Evolutionary conservation across 805 yeast genomes (phyloP).

Genomic region (Candida chauliodis): DNA sequence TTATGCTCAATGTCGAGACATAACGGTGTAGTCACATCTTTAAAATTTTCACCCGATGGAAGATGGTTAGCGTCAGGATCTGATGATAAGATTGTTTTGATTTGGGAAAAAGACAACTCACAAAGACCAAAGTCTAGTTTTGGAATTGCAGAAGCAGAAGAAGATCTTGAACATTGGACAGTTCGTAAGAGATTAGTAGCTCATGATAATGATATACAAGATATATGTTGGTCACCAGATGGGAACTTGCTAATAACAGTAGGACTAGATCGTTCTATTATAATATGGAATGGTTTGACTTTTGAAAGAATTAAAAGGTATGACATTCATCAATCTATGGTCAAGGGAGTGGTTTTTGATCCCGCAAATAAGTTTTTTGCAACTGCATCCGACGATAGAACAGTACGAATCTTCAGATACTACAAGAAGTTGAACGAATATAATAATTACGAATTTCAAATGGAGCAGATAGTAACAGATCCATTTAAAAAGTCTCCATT

Average conservation of each 20-base stretch:
- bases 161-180: constrained; percentile 88
- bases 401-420: constrained; percentile 83
- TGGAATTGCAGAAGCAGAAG: constrained; percentile 55
- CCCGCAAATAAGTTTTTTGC: constrained; percentile 98
- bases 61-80: constrained; percentile 90
- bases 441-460: constrained; percentile 72
- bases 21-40: constrained; percentile 94
- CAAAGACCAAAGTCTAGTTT: constrained; percentile 53
- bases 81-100: constrained; percentile 85
- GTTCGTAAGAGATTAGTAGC: constrained; percentile 90
- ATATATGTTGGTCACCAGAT: constrained; percentile 97
- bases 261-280: constrained; percentile 88
- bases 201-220: constrained; percentile 97
- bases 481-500: constrained; percentile 90
- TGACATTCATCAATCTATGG: constrained; percentile 92
- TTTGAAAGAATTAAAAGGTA: constrained; percentile 86
- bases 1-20: constrained; percentile 91
- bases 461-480: constrained; percentile 76
- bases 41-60: constrained; percentile 89
- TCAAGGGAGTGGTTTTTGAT: constrained; percentile 94
- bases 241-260: constrained; percentile 87
- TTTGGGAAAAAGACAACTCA: constrained; percentile 84
- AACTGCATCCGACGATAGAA: constrained; percentile 93
- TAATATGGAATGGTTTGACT: constrained; percentile 90
- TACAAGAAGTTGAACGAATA: constrained; percentile 55